phyloP scores from a whole-genome alignment of 2,329 filamentous ascomycete genomes.

The Penicillium sp. region DNA sequence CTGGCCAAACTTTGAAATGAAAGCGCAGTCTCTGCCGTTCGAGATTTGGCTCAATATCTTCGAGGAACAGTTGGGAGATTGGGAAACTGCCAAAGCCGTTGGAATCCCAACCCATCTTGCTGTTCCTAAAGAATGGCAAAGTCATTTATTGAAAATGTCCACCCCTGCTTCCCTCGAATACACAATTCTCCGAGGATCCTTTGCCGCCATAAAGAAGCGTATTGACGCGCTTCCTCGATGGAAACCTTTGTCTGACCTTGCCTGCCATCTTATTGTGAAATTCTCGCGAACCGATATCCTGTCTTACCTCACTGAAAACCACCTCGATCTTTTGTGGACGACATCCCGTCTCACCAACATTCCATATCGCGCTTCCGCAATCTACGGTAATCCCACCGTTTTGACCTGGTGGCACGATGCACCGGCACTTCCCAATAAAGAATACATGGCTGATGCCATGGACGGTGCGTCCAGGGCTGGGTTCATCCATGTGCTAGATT shows the following conservation, averaged over 20 bases:
- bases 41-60: conserved; percentile 91
- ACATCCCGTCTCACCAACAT: conserved; percentile 80
- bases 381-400: conserved; percentile 80
- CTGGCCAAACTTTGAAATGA: conserved; percentile 19
- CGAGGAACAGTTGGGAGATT: conserved; percentile 74
- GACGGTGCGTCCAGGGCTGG: conserved; percentile 85
- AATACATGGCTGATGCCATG: conserved; percentile 81
- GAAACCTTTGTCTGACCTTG: conserved; percentile 73
- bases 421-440: conserved; percentile 77
- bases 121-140: conserved; percentile 71
- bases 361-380: conserved; percentile 82
- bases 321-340: conserved; percentile 76
- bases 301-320: conserved; percentile 65
- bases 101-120: conserved; percentile 76
- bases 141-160: conserved; percentile 62
- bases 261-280: conserved; percentile 86
- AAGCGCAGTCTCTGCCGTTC: conserved; percentile 60
- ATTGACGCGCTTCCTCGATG: conserved; percentile 68
- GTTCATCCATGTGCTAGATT: conserved; percentile 81
- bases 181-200: conserved; percentile 72
- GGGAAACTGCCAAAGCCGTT: conserved; percentile 82
- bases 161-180: conserved; percentile 78
- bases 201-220: conserved; percentile 70
- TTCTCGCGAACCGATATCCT: conserved; percentile 82
- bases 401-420: conserved; percentile 90